phyloP scores from a whole-genome alignment of 148 eudicot species.

The Limonium bicolor region DNA sequence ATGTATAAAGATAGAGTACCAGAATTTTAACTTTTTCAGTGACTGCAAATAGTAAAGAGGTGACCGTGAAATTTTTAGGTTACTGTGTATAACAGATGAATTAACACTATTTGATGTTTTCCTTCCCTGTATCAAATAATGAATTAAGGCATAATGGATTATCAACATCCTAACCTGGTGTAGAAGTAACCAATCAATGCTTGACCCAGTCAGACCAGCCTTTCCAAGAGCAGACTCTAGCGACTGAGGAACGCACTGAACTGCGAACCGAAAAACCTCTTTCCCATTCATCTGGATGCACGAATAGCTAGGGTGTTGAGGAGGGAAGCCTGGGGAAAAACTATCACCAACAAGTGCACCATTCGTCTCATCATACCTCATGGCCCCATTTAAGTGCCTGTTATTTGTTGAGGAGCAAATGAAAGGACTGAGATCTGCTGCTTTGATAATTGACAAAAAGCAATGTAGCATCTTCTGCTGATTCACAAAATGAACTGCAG shows the following conservation, averaged over 20 bases:
- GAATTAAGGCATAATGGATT: too few species aligned
- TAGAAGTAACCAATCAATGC: constrained; percentile 80
- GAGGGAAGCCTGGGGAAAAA: constrained; percentile 39
- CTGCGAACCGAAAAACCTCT: constrained; percentile 86
- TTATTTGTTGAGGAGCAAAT: background rate
- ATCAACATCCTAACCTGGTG: constrained; percentile 82
- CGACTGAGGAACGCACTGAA: constrained; percentile 63
- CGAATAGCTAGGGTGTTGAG: constrained; percentile 38
- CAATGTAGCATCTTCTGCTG: too few species aligned
- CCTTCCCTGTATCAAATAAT: too few species aligned
- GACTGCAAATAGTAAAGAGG: too few species aligned
- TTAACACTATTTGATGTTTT: too few species aligned
- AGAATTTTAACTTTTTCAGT: too few species aligned
- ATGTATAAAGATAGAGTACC: too few species aligned
- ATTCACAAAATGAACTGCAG: too few species aligned
- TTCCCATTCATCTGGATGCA: constrained; percentile 80
- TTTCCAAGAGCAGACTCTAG: constrained; percentile 54
- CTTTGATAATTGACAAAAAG: too few species aligned
- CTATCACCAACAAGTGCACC: constrained; percentile 38
- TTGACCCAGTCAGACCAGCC: constrained; percentile 58
- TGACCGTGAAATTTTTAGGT: too few species aligned
- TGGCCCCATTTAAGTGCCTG: constrained; percentile 68
- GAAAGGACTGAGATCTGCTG: too few species aligned
- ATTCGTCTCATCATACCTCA: constrained; percentile 29
- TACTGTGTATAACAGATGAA: too few species aligned